Conservation (phyloP, 345 rosid species). For the Euphorbia pulcherrima region DNA sequence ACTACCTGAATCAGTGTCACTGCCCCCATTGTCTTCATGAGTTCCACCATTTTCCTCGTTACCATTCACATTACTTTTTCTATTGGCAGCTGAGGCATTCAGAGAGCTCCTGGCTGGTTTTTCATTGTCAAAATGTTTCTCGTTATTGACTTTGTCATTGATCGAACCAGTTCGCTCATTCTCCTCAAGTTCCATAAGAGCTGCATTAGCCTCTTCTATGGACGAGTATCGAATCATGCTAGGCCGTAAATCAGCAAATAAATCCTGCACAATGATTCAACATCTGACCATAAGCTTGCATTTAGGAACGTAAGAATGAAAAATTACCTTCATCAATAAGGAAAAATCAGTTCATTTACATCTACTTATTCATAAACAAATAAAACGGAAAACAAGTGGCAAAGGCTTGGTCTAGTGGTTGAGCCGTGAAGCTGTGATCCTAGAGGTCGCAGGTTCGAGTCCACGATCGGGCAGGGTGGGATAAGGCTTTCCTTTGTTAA, state of each 20-base stretch:
- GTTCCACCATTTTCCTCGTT: conserved; percentile 66
- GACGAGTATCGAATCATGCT: conserved; percentile 72
- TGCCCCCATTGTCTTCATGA: conserved; percentile 56
- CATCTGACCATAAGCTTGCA: conserved; percentile 17
- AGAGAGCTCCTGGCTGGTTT: conserved; percentile 48
- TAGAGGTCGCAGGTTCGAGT: too few species aligned
- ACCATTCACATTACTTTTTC: conserved; percentile 41
- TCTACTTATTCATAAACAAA: not conserved
- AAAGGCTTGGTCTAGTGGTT: too few species aligned
- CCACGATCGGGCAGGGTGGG: too few species aligned
- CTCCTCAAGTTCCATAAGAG: conserved; percentile 73
- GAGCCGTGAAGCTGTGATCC: too few species aligned
- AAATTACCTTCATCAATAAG: not conserved
- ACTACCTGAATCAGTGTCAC: conserved; percentile 83
- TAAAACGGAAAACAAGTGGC: too few species aligned
- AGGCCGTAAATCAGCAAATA: conserved; percentile 85
- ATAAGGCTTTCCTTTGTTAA: too few species aligned
- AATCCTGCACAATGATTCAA: conserved; percentile 57
- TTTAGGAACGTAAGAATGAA: not conserved
- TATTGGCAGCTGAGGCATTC: conserved; percentile 43
- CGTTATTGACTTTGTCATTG: conserved; percentile 51
- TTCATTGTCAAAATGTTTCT: conserved; percentile 59
- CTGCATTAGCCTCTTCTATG: conserved; percentile 78
- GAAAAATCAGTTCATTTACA: not conserved
- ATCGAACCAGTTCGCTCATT: conserved; percentile 52